Percentiles rank a stretch among this genome's conserved stretches.
phyloP scores from a whole-genome alignment of 768 basidiomycete species.

The Candolleomyces eurysporus region DNA sequence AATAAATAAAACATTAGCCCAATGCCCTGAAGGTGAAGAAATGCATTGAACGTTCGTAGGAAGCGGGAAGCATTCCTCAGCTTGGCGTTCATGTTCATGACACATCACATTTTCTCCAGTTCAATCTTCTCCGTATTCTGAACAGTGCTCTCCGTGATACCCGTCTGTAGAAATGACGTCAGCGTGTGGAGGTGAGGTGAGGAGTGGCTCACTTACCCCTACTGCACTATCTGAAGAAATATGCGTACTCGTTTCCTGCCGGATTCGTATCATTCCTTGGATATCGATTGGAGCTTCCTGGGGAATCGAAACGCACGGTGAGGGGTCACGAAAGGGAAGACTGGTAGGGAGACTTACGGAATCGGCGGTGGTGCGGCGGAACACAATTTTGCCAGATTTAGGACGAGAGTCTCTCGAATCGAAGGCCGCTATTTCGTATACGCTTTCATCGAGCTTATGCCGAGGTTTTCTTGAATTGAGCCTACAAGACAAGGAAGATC shows the following conservation, averaged over 20 bases:
- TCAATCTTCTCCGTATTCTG: not conserved
- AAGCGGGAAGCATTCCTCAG: not conserved
- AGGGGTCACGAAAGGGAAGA: not conserved
- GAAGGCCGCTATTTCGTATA: conserved; percentile 8
- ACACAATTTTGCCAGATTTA: not conserved
- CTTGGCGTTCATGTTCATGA: not conserved
- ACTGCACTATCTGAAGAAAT: not conserved
- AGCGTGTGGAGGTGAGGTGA: not conserved
- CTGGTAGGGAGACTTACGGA: not conserved
- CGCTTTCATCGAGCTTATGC: conserved; percentile 3
- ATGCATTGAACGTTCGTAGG: not conserved
- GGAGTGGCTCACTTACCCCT: not conserved
- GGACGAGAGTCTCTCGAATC: not conserved
- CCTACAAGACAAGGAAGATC: not conserved
- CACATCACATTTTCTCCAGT: not conserved
- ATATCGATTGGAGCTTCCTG: conserved; percentile 5
- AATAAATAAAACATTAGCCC: no score
- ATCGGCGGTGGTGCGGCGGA: conserved; percentile 2
- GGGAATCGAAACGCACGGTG: not conserved
- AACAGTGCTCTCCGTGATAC: no score
- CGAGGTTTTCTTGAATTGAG: conserved; percentile 9
- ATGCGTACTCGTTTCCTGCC: conserved; percentile 5
- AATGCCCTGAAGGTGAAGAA: no score
- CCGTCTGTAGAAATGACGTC: not conserved
- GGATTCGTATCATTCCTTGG: conserved; percentile 8